A percentile compares a stretch with the other conserved stretches of the same genome.
Conservation (phyloP, 2,329 filamentous ascomycete genomes). For the Alternaria incomplexa region DNA sequence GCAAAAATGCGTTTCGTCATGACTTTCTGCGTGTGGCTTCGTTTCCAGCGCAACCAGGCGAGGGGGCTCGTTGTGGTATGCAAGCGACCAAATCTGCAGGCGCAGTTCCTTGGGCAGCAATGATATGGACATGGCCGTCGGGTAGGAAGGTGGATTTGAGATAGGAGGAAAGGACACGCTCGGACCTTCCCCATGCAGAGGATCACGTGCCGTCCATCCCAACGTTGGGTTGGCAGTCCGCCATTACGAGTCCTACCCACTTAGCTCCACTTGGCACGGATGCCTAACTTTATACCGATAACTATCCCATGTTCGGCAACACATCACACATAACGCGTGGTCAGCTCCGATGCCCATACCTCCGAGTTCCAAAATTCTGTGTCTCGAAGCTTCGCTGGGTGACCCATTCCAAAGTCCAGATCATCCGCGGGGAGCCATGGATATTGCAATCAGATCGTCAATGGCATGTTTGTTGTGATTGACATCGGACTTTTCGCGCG, state of each 20-base stretch:
- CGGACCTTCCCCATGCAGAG: constrained; percentile 2
- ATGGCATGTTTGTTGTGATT: not conserved
- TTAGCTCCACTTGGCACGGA: constrained; percentile 12
- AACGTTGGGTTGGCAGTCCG: constrained; percentile 1
- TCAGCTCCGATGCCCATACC: not conserved
- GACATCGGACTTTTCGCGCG: not conserved
- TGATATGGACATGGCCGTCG: constrained; percentile 23
- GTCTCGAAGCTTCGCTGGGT: constrained; percentile 3
- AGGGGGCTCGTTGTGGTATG: constrained; percentile 24
- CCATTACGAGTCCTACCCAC: constrained; percentile 14
- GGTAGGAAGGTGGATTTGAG: not conserved
- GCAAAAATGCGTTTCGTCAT: constrained; percentile 26
- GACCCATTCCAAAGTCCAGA: not conserved
- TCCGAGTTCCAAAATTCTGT: not conserved
- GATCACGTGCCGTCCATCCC: constrained; percentile 1
- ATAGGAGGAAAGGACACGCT: not conserved
- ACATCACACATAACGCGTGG: not conserved
- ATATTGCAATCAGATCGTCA: not conserved
- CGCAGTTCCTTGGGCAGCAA: constrained; percentile 31
- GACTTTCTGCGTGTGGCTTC: constrained; percentile 19
- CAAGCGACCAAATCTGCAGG: constrained; percentile 28
- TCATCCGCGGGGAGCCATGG: not conserved
- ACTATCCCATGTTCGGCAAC: constrained; percentile 5
- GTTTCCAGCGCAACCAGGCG: constrained; percentile 27
- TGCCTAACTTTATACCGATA: constrained; percentile 8